These are phyloP conservation scores for Solanum virginianum DNA, from an alignment of 257 asterid species.

Conservation along the genomic window DNA sequence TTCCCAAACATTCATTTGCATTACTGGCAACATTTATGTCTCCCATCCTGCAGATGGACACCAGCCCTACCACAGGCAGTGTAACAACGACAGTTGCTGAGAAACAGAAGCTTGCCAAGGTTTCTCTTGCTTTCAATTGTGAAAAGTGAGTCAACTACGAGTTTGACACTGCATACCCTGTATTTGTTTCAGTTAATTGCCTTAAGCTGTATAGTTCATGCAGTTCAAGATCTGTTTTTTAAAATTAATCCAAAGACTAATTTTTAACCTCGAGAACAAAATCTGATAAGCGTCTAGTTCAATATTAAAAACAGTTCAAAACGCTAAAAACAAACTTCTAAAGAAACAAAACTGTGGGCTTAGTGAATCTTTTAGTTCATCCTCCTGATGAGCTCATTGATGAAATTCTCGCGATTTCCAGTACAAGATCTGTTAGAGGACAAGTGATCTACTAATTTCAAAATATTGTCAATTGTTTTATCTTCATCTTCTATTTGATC, in stretches of 20 bases:
- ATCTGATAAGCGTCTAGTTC: not conserved
- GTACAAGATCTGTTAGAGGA: not conserved
- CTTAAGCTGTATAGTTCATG: not conserved
- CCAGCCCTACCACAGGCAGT: slow-evolving; percentile 90
- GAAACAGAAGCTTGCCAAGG: slow-evolving; percentile 74
- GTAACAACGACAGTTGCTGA: slow-evolving; percentile 74
- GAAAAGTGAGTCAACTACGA: slow-evolving; percentile 44
- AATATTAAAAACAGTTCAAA: not conserved
- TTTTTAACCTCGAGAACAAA: not conserved
- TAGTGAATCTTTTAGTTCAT: slow-evolving; percentile 22
- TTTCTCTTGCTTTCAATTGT: slow-evolving; percentile 84
- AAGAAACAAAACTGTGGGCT: not conserved
- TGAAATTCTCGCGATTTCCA: slow-evolving; percentile 42
- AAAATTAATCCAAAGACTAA: not conserved
- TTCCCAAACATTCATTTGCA: not conserved
- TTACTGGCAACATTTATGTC: not conserved
- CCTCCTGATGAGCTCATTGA: slow-evolving; percentile 47
- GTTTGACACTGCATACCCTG: not conserved
- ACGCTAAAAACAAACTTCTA: not conserved
- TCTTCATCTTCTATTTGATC: not conserved
- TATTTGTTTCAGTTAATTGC: not conserved
- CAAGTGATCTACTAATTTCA: not conserved
- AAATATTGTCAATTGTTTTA: not conserved
- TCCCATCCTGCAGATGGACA: slow-evolving; percentile 60
- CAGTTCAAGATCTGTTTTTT: not conserved